Conservation (phyloP, 768 basidiomycete genomes). For the Amanita rimosa region DNA sequence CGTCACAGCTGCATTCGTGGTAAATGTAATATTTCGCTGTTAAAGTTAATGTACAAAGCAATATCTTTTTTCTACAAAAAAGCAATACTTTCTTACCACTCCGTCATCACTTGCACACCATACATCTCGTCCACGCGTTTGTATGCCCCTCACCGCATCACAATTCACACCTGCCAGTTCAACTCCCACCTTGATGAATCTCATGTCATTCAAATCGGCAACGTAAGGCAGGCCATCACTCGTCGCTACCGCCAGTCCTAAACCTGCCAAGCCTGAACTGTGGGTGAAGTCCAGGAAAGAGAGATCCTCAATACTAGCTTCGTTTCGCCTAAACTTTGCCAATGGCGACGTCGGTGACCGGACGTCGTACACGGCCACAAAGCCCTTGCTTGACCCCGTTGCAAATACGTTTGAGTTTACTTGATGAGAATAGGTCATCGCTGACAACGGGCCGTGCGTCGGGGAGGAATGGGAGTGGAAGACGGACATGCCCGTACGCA, state of each 20-base stretch:
- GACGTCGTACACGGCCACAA: slow-evolving; percentile 45
- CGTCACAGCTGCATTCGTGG: no score
- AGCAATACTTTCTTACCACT: slow-evolving; percentile 37
- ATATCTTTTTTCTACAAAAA: no score
- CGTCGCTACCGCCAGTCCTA: slow-evolving; percentile 36
- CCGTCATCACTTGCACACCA: slow-evolving; percentile 61
- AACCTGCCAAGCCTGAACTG: not conserved
- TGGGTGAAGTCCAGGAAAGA: slow-evolving; percentile 16
- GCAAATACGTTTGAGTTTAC: slow-evolving; percentile 32
- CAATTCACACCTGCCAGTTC: slow-evolving; percentile 55
- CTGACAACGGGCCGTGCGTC: slow-evolving; percentile 17
- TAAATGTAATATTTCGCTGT: no score
- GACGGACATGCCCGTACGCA: slow-evolving; percentile 24
- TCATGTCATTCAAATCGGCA: slow-evolving; percentile 29
- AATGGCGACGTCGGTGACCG: slow-evolving; percentile 26
- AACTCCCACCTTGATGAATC: slow-evolving; percentile 22
- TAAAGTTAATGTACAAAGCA: no score
- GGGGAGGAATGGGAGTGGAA: not conserved
- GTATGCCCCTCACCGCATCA: slow-evolving; percentile 40
- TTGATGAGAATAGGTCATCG: slow-evolving; percentile 31
- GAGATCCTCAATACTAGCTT: slow-evolving; percentile 39
- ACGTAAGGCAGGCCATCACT: slow-evolving; percentile 53
- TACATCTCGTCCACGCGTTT: slow-evolving; percentile 21
- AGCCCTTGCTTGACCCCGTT: slow-evolving; percentile 45
- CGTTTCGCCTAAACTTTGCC: slow-evolving; percentile 32